A percentile compares a stretch with the other conserved stretches of the same genome.
Conservation (phyloP, 495 filamentous ascomycete species). For the Annulohypoxylon nitens region DNA sequence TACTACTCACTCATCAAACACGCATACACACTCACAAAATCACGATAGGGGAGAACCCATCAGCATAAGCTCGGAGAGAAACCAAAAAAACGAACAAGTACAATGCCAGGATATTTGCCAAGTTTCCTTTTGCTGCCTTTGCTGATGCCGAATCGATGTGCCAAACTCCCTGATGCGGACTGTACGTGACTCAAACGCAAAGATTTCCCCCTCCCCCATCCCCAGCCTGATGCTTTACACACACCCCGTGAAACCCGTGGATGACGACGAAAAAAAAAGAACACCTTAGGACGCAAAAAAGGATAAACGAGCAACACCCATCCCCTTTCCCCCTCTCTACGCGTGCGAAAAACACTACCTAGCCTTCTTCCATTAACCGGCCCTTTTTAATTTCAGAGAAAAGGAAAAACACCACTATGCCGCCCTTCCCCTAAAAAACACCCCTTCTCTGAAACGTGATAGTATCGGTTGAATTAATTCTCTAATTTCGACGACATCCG, state of each 20-base stretch:
- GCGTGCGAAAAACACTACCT: constrained; percentile 16
- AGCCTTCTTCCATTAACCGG: constrained; percentile 36
- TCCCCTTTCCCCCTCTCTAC: constrained; percentile 34
- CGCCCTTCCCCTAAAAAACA: constrained; percentile 9
- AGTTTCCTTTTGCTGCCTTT: constrained; percentile 15
- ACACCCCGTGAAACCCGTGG: constrained; percentile 7
- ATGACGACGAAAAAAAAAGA: constrained; percentile 1
- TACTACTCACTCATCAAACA: not conserved
- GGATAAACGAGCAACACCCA: constrained; percentile 1
- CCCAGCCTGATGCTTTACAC: constrained; percentile 41
- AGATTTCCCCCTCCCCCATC: constrained; percentile 12
- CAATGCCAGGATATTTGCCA: constrained; percentile 13
- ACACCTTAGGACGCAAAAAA: not conserved
- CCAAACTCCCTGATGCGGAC: constrained; percentile 48
- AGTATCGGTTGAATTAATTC: not conserved
- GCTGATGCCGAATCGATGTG: constrained; percentile 31
- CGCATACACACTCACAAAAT: not conserved
- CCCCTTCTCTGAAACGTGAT: constrained; percentile 26
- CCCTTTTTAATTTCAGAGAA: constrained; percentile 17
- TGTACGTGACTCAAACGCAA: not conserved
- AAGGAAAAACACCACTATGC: constrained; percentile 38
- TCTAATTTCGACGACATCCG: no score
- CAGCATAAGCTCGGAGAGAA: not conserved
- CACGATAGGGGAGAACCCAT: constrained; percentile 2
- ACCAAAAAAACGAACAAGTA: constrained; percentile 4